These are phyloP conservation scores for Gelatoporia subvermispora DNA, from an alignment of 768 basidiomycete species.

Conservation along the genomic window DNA sequence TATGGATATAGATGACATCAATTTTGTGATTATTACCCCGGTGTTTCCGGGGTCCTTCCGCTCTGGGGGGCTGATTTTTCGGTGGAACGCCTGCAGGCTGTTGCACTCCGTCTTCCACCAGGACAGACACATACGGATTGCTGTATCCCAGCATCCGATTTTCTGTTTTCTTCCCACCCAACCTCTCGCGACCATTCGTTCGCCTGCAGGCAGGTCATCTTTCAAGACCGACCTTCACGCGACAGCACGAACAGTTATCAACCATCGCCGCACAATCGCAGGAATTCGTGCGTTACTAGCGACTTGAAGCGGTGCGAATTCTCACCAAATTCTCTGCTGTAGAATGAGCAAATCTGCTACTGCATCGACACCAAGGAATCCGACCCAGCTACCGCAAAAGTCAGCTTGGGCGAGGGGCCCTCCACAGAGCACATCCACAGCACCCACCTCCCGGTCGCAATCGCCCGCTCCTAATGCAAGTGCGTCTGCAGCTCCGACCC, in stretches of 20 bases:
- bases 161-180: conserved; percentile 16
- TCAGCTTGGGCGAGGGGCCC: conserved; percentile 93
- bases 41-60: conserved; percentile 13
- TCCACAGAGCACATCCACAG: conserved; percentile 54
- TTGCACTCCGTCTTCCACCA: conserved; percentile 26
- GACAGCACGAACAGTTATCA: conserved; percentile 46
- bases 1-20: too few relatives aligned
- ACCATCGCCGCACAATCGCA: conserved; percentile 40
- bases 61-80: conserved; percentile 14
- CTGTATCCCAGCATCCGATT: conserved; percentile 28
- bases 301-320: background rate
- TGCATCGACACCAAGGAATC: conserved; percentile 66
- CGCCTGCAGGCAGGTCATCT: conserved; percentile 91
- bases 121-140: conserved; percentile 27
- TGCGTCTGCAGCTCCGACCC: conserved; percentile 36
- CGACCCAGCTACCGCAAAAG: conserved; percentile 67
- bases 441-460: conserved; percentile 68
- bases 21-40: too few relatives aligned
- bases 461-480: conserved; percentile 56
- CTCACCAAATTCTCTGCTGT: background rate
- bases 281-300: conserved; percentile 27
- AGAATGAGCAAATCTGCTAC: conserved; percentile 95
- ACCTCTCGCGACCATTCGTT: conserved; percentile 39
- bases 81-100: conserved; percentile 13
- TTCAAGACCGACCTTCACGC: conserved; percentile 76